Evolutionary conservation across 257 asterid genomes (phyloP).

Genomic region (Scutellaria baicalensis): DNA sequence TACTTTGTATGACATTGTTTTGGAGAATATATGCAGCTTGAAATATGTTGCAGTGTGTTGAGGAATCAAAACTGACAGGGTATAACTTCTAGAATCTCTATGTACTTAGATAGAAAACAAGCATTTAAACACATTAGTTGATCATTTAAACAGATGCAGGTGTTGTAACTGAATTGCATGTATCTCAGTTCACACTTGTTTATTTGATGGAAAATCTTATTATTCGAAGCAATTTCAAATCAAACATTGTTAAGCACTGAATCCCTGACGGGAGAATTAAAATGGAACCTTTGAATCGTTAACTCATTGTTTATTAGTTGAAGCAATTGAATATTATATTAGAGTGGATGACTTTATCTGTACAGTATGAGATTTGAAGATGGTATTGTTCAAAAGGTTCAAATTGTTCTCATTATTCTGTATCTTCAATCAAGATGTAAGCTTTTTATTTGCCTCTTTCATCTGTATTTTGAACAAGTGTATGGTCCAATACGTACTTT

Average conservation of each 20-base stretch:
- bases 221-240: neutral
- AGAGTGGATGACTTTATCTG: neutral
- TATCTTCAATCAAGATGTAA: constrained; percentile 2
- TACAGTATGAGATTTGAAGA: neutral
- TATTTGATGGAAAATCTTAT: constrained; percentile 5
- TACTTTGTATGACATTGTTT: neutral
- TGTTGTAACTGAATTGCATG: neutral
- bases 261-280: neutral
- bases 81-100: neutral
- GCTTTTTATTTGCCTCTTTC: constrained; percentile 8
- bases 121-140: neutral
- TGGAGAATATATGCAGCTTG: constrained; percentile 1
- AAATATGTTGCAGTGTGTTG: neutral
- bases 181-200: neutral
- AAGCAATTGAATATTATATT: neutral
- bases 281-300: neutral
- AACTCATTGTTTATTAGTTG: neutral
- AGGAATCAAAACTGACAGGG: neutral
- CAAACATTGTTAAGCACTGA: neutral
- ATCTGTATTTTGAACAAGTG: neutral
- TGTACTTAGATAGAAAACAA: neutral
- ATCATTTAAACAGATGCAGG: neutral
- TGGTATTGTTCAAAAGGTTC: neutral
- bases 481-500: neutral
- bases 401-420: neutral